Evolutionary conservation across 2,329 filamentous ascomycete genomes (phyloP).

Genomic region (Anthostomella pinea): DNA sequence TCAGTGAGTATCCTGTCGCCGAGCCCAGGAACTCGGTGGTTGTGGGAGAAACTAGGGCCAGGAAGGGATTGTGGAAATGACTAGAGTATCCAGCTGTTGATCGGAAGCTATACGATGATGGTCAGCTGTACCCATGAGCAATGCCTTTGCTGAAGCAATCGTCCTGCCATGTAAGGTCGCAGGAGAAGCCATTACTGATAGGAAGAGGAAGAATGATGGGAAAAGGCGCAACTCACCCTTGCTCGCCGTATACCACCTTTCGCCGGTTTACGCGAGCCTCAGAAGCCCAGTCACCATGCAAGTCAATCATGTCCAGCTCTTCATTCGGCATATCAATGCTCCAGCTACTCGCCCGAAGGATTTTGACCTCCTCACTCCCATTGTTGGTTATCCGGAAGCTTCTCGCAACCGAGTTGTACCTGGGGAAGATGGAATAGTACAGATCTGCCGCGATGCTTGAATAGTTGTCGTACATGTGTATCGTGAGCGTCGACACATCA

Average conservation of each 20-base stretch:
- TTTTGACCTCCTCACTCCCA: constrained; percentile 47
- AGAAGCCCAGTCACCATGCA: constrained; percentile 61
- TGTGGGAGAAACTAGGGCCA: constrained; percentile 52
- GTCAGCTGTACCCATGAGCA: constrained; percentile 8
- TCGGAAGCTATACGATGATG: constrained; percentile 47
- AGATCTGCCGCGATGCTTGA: constrained; percentile 57
- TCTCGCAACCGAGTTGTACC: constrained; percentile 58
- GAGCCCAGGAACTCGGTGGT: constrained; percentile 61
- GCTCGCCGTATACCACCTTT: constrained; percentile 54
- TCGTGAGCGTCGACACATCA: constrained; percentile 57
- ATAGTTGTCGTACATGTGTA: constrained; percentile 57
- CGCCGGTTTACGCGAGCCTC: constrained; percentile 55
- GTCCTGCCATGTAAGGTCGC: no score
- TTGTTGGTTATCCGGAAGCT: constrained; percentile 62
- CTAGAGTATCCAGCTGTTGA: constrained; percentile 62
- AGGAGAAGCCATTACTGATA: no score
- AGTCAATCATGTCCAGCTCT: constrained; percentile 60
- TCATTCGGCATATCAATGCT: constrained; percentile 59
- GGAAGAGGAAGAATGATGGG: no score
- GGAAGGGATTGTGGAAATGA: constrained; percentile 63
- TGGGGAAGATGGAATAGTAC: constrained; percentile 62
- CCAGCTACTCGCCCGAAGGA: constrained; percentile 58
- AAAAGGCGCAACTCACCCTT: no score
- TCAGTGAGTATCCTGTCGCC: constrained; percentile 62
- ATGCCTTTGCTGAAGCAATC: no score